Evolutionary conservation across 495 filamentous ascomycete species (phyloP), one percentile per base, ranked within the genome.

Genomic region (Penicillium paxilli): DNA sequence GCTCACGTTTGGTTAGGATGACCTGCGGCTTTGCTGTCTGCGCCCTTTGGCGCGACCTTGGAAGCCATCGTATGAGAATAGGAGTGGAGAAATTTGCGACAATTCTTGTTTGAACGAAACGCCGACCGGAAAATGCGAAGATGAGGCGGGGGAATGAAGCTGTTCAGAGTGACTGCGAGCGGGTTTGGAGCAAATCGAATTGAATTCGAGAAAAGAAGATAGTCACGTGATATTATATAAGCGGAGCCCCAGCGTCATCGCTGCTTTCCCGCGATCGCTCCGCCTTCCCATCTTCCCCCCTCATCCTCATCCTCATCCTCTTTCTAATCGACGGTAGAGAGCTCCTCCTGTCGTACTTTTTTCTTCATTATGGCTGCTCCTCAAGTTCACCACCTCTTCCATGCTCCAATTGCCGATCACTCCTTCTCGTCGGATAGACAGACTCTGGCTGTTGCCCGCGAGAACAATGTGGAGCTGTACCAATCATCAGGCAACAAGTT

Each of bases 261-360:
- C 30, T 46, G 55, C 49, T 52, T 38, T 52, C 54, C 47, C 23
- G 47, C 40, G 40, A 25, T 14, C 38, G 24, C 45, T n/a, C 19
- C 23, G 37, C 46, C 37, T 35, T 16, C 35, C 35, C n/a, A n/a
- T n/a, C n/a, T n/a, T n/a, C n/a, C n/a, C n/a, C n/a, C n/a, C n/a
- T n/a, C n/a, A n/a, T n/a, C n/a, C n/a, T n/a, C n/a, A n/a, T 38
- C 35, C 41, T 44, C 45, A 42, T 52, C 48, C 37, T 38, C 52
- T 25, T 22, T 37, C 52, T 17, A 32, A 44, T 80, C 83, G 90
- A 83, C 96, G 96, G 94, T 98, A 87, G 94, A 98, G 95, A 96
- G 92, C 83, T 89, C 84, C 93, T 98, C 94, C 94, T 97, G 93
- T 90, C 90, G 71, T 65, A 52, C n/a, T n/a, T n/a, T n/a, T n/a